Evolutionary conservation across 805 yeast species (phyloP).

Genomic region (Yarrowia sp.): DNA sequence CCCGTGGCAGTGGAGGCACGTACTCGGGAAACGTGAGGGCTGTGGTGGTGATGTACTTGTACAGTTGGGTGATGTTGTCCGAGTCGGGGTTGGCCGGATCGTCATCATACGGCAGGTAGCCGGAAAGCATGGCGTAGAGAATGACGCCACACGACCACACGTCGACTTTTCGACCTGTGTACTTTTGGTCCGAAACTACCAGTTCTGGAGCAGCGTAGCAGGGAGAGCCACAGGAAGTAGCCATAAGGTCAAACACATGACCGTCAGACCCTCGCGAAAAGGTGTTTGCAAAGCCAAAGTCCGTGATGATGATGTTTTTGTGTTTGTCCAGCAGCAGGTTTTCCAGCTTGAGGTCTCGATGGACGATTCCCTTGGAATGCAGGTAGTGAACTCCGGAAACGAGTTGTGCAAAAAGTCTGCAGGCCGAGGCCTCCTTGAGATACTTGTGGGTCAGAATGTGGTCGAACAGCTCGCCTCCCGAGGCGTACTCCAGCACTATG

Average conservation of each 20-base stretch:
- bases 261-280: constrained; percentile 42
- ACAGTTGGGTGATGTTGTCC: constrained; percentile 83
- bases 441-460: constrained; percentile 82
- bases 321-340: constrained; percentile 77
- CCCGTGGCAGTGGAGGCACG: constrained; percentile 85
- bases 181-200: constrained; percentile 80
- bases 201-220: constrained; percentile 98
- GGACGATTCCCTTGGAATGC: constrained; percentile 77
- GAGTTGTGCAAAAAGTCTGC: constrained; percentile 85
- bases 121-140: constrained; percentile 93
- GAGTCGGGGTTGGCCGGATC: constrained; percentile 97
- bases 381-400: constrained; percentile 90
- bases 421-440: constrained; percentile 81
- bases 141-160: constrained; percentile 97
- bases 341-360: constrained; percentile 72
- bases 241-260: constrained; percentile 62
- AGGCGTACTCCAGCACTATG: constrained; percentile 92
- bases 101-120: constrained; percentile 95
- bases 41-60: constrained; percentile 86
- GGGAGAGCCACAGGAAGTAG: constrained; percentile 94
- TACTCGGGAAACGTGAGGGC: constrained; percentile 95
- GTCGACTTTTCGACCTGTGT: constrained; percentile 90
- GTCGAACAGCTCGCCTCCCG: constrained; percentile 95
- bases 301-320: constrained; percentile 80
- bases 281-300: constrained; percentile 93